Conservation (phyloP, 768 basidiomycete species). For the Rhodotorula graminis region DNA sequence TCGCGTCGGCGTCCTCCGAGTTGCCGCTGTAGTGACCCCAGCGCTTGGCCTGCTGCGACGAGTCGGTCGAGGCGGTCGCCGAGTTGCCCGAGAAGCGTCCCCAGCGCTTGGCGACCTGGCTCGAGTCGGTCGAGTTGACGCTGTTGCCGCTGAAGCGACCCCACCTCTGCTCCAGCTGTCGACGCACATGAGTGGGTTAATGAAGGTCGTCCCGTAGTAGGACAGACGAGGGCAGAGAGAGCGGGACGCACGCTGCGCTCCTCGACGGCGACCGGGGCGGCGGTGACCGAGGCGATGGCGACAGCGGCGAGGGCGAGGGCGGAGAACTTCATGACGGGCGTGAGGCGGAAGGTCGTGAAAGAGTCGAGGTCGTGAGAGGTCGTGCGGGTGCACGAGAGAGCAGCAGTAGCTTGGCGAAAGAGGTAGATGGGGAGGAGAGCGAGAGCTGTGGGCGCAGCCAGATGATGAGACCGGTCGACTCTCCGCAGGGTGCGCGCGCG, state of each 20-base stretch:
- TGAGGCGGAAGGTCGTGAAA: background rate
- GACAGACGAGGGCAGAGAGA: no score
- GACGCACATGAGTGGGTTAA: background rate
- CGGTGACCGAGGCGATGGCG: slow-evolving; percentile 8
- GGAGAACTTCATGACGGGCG: slow-evolving; percentile 21
- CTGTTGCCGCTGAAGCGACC: no score
- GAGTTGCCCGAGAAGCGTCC: no score
- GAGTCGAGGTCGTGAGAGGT: background rate
- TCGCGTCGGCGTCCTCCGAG: no score
- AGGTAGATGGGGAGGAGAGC: background rate
- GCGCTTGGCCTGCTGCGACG: no score
- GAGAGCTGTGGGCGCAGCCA: background rate
- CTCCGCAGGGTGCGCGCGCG: background rate
- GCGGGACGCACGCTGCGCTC: background rate
- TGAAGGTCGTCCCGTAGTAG: no score
- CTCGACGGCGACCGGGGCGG: slow-evolving; percentile 1
- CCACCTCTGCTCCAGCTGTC: slow-evolving; percentile 9
- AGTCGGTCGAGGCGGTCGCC: no score
- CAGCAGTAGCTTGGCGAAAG: background rate
- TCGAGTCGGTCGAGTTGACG: no score
- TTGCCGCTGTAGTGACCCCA: no score
- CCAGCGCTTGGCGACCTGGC: background rate
- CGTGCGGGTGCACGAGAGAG: background rate
- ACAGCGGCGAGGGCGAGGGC: slow-evolving; percentile 10
- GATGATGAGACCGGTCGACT: background rate